Conservation (phyloP, 495 filamentous ascomycete species). For the Sabuloglossum arenarium region DNA sequence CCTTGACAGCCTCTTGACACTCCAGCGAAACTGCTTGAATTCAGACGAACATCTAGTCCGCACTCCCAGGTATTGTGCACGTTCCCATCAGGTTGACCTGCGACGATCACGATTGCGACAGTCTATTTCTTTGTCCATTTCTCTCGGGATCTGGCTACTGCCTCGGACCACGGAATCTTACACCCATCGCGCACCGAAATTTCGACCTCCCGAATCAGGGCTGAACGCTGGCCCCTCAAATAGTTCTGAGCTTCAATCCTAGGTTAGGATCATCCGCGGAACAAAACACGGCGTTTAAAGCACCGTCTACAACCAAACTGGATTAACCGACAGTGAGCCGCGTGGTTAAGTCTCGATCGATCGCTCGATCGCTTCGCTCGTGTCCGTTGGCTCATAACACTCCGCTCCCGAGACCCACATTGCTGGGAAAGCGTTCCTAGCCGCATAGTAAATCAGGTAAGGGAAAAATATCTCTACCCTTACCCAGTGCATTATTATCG, state of each 20-base stretch:
- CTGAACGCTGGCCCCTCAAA: background rate
- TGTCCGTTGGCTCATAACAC: background rate
- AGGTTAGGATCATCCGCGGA: background rate
- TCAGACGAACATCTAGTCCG: slow-evolving; percentile 1
- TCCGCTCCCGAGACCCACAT: background rate
- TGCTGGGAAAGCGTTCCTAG: background rate
- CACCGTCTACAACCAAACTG: background rate
- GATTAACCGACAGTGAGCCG: background rate
- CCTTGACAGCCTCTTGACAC: background rate
- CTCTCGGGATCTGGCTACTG: background rate
- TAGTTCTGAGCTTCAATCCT: background rate
- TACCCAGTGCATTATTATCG: background rate
- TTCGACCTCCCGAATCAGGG: background rate
- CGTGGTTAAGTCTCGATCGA: background rate
- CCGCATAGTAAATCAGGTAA: background rate
- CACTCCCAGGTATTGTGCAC: background rate
- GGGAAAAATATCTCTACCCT: background rate
- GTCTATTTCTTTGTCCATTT: background rate
- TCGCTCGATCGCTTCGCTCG: slow-evolving; percentile 1
- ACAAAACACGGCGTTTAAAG: too few species aligned
- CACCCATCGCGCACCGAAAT: background rate
- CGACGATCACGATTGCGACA: background rate
- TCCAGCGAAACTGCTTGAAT: background rate
- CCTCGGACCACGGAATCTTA: background rate
- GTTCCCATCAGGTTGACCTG: background rate